Conservation (phyloP, 1,284 basidiomycete genomes). For the Cryptococcus deneoformans region DNA sequence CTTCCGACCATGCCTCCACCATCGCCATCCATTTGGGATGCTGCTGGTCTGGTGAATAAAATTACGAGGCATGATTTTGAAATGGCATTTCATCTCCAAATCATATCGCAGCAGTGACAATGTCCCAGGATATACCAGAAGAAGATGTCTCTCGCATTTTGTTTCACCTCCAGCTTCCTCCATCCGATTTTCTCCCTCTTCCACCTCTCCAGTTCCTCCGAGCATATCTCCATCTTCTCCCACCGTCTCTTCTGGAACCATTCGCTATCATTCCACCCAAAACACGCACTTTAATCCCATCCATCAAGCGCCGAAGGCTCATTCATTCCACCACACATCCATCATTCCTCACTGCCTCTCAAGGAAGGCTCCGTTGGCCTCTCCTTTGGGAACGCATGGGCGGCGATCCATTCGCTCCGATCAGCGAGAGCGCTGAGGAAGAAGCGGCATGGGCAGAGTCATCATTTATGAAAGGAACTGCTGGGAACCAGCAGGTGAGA, state of each 20-base stretch:
- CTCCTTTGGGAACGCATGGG: slow-evolving; percentile 46
- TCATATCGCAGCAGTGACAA: not conserved
- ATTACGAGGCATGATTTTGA: too few species aligned
- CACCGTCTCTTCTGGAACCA: slow-evolving; percentile 22
- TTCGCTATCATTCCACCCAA: slow-evolving; percentile 29
- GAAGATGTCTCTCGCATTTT: slow-evolving; percentile 27
- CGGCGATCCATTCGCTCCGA: slow-evolving; percentile 20
- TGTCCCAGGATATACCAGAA: slow-evolving; percentile 11
- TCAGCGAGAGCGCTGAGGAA: slow-evolving; percentile 18
- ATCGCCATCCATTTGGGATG: too few species aligned
- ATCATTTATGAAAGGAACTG: not conserved
- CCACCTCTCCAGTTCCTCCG: slow-evolving; percentile 31
- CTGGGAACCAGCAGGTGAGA: slow-evolving; percentile 31
- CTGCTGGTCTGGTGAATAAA: too few species aligned
- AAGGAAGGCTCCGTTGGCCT: slow-evolving; percentile 41
- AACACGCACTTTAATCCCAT: slow-evolving; percentile 30
- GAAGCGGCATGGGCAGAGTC: slow-evolving; percentile 30
- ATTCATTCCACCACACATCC: slow-evolving; percentile 22
- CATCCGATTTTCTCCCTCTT: slow-evolving; percentile 11
- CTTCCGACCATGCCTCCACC: too few species aligned
- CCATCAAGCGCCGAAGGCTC: slow-evolving; percentile 37
- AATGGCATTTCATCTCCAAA: too few species aligned
- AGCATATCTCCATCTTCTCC: slow-evolving; percentile 23
- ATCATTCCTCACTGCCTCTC: not conserved
- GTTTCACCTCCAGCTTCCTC: slow-evolving; percentile 25